Evolutionary conservation across 2,329 filamentous ascomycete species (phyloP).

Genomic region (Hymenoscyphus fructigenus): DNA sequence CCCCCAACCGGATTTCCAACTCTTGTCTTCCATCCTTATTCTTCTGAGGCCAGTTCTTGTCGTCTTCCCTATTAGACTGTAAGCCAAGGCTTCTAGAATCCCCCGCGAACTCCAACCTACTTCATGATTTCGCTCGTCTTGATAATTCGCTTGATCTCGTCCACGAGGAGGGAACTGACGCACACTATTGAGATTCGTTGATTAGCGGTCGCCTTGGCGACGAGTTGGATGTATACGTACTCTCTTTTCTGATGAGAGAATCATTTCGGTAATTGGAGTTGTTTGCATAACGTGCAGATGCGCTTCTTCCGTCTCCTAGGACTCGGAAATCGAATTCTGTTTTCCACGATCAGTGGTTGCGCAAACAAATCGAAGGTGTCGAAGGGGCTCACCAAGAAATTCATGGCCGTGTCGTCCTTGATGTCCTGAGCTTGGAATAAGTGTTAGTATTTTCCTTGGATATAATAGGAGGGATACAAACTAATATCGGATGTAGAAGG

Average conservation of each 20-base stretch:
- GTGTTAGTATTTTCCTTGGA: conserved; percentile 15
- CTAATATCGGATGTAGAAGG: conserved; percentile 98
- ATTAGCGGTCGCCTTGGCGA: conserved; percentile 17
- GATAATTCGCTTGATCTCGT: conserved; percentile 96
- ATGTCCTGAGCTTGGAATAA: conserved; percentile 77
- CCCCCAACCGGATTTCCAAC: conserved; percentile 88
- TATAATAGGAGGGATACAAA: conserved; percentile 47
- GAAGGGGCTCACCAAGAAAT: conserved; percentile 71
- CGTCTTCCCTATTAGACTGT: conserved; percentile 73
- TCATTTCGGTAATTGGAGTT: conserved; percentile 99
- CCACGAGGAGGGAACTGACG: conserved; percentile 84
- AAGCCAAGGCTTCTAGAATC: conserved; percentile 23
- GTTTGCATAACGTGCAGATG: conserved; percentile 94
- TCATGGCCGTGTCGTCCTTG: conserved; percentile 97
- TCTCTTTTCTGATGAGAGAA: conserved; percentile 98
- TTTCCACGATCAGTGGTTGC: conserved; percentile 25
- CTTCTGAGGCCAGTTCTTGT: conserved; percentile 98
- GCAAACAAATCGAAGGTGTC: not conserved
- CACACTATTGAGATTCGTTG: conserved; percentile 67
- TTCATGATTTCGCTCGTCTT: conserved; percentile 97
- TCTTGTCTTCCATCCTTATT: conserved; percentile 98
- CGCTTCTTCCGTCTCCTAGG: conserved; percentile 88
- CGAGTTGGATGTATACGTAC: conserved; percentile 52
- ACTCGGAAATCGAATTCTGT: conserved; percentile 95
- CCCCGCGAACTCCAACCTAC: conserved; percentile 48